Evolutionary conservation across 805 yeast species (phyloP).

Genomic region (Torulaspora indica): DNA sequence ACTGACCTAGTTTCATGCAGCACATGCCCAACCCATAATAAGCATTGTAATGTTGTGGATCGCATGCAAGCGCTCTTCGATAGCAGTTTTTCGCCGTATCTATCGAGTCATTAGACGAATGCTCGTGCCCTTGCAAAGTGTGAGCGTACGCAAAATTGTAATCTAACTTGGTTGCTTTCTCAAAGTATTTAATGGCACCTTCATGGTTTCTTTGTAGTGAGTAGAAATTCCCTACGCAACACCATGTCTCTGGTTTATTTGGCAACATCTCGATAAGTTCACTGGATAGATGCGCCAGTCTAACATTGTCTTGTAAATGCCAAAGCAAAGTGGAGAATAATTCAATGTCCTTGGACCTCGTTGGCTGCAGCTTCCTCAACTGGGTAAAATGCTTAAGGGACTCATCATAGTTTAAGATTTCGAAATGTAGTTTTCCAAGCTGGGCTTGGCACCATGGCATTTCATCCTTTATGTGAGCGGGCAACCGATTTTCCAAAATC

Average conservation of each 20-base stretch:
- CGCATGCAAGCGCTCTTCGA: slow-evolving; percentile 69
- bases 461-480: slow-evolving; percentile 51
- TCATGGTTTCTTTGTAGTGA: slow-evolving; percentile 80
- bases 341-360: slow-evolving; percentile 85
- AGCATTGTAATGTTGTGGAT: slow-evolving; percentile 86
- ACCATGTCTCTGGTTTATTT: slow-evolving; percentile 82
- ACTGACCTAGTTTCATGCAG: slow-evolving; percentile 78
- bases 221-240: slow-evolving; percentile 82
- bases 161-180: slow-evolving; percentile 66
- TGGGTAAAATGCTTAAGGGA: slow-evolving; percentile 58
- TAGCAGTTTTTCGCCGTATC: slow-evolving; percentile 84
- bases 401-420: slow-evolving; percentile 77
- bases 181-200: slow-evolving; percentile 84
- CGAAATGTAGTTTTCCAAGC: slow-evolving; percentile 78
- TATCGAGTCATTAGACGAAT: slow-evolving; percentile 79
- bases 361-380: slow-evolving; percentile 66
- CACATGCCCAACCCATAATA: slow-evolving; percentile 96
- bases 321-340: slow-evolving; percentile 83
- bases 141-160: slow-evolving; percentile 78
- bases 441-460: slow-evolving; percentile 84
- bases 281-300: slow-evolving; percentile 74
- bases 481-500: slow-evolving; percentile 51
- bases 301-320: slow-evolving; percentile 82
- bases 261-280: slow-evolving; percentile 66
- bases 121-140: slow-evolving; percentile 92